phyloP scores from a whole-genome alignment of 208 protist genomes.

The Strigomonas culicis region DNA sequence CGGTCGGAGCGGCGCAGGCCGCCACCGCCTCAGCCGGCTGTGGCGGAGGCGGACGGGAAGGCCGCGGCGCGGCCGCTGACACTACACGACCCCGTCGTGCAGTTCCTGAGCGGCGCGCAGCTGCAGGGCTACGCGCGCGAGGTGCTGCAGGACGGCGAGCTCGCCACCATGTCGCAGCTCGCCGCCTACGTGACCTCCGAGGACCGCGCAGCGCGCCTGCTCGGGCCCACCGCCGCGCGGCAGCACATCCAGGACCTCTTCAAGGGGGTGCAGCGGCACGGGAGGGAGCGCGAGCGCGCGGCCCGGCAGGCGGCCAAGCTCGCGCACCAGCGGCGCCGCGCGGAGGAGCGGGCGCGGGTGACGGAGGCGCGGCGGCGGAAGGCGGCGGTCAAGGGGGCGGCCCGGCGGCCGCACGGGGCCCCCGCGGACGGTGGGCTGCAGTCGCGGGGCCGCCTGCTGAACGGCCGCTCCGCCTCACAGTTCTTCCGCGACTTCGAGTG shows the following conservation, averaged over 20 bases:
- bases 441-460: too few species aligned
- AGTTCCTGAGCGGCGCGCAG: constrained; percentile 67
- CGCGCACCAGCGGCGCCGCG: background rate
- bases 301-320: background rate
- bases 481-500: too few species aligned
- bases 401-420: background rate
- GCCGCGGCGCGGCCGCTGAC: constrained; percentile 1
- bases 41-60: too few species aligned
- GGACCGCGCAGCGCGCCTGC: constrained; percentile 33
- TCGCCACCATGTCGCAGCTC: constrained; percentile 50
- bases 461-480: too few species aligned
- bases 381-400: background rate
- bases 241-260: constrained; percentile 60
- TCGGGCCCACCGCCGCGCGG: constrained; percentile 50
- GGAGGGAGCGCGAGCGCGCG: constrained; percentile 15
- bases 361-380: background rate
- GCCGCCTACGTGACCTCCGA: constrained; percentile 20
- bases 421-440: background rate
- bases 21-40: too few species aligned
- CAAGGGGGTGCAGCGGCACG: constrained; percentile 46
- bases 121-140: constrained; percentile 68
- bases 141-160: constrained; percentile 29
- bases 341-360: background rate
- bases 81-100: constrained; percentile 58
- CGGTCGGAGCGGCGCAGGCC: background rate